These are phyloP conservation scores for Aegilops longissima DNA, from an alignment of 176 grass and related monocot genomes.

Conservation along the genomic window DNA sequence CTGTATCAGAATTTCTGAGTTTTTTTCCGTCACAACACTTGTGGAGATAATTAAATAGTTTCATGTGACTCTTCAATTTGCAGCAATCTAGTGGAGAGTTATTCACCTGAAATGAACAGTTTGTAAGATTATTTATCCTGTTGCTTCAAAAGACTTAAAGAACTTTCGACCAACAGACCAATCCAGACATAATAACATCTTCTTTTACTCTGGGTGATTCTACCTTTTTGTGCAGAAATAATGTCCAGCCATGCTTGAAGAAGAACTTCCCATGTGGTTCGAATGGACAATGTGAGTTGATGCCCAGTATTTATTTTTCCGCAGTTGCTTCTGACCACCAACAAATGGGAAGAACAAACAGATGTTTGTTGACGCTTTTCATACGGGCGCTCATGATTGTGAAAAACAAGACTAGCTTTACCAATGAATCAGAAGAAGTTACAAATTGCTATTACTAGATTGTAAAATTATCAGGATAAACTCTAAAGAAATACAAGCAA, in stretches of 20 bases:
- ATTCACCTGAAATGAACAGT: conserved; percentile 55
- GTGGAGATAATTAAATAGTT: conserved; percentile 24
- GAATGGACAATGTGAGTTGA: conserved; percentile 59
- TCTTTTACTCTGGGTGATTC: conserved; percentile 19
- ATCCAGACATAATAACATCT: conserved; percentile 4
- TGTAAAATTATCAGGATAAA: conserved; percentile 3
- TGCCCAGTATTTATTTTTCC: background rate
- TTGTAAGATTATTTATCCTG: conserved; percentile 50
- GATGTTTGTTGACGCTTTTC: background rate
- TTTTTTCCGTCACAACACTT: conserved; percentile 17
- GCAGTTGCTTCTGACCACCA: conserved; percentile 1
- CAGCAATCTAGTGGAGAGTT: conserved; percentile 82
- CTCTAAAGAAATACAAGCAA: conserved; percentile 2
- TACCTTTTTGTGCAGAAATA: conserved; percentile 38
- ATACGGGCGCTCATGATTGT: background rate
- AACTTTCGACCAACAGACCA: background rate
- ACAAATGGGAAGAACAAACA: background rate
- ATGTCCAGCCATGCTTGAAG: conserved; percentile 64
- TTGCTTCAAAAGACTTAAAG: background rate
- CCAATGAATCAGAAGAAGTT: background rate
- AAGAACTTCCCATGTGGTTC: conserved; percentile 80
- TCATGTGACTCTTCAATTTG: conserved; percentile 29
- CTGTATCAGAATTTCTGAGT: background rate
- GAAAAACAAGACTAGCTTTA: background rate
- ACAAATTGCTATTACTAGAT: conserved; percentile 8